Conservation (phyloP, 2,329 filamentous ascomycete species). For the Aspergillus spinulosporus region DNA sequence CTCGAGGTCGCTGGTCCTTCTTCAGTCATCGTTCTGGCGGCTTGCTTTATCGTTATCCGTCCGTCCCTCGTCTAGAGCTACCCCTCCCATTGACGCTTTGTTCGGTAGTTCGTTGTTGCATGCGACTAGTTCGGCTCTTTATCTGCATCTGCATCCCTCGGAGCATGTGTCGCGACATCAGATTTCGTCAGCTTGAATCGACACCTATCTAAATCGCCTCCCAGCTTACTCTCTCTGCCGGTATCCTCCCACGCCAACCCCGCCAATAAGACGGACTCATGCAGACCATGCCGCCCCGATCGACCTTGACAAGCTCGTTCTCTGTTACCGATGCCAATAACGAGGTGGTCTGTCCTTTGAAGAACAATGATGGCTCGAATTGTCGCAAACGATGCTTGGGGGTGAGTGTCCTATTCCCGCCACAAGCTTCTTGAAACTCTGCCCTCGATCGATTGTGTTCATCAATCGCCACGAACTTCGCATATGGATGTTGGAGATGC, state of each 20-base stretch:
- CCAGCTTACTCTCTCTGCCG: slow-evolving; percentile 17
- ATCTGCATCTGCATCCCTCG: not conserved
- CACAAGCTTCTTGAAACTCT: slow-evolving; percentile 8
- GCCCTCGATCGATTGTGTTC: slow-evolving; percentile 13
- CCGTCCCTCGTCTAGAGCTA: slow-evolving; percentile 1
- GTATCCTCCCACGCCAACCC: slow-evolving; percentile 18
- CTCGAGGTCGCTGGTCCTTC: slow-evolving; percentile 13
- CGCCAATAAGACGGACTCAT: slow-evolving; percentile 36
- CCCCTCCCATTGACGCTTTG: slow-evolving; percentile 6
- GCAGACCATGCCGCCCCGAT: slow-evolving; percentile 80
- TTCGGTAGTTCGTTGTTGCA: slow-evolving; percentile 7
- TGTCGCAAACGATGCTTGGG: slow-evolving; percentile 97
- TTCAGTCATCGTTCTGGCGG: slow-evolving; percentile 5
- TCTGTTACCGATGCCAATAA: slow-evolving; percentile 89
- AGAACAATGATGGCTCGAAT: slow-evolving; percentile 93
- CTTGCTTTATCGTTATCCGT: slow-evolving; percentile 5
- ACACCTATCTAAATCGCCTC: not conserved
- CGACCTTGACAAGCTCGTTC: slow-evolving; percentile 84
- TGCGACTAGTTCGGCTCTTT: slow-evolving; percentile 7
- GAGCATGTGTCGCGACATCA: slow-evolving; percentile 20
- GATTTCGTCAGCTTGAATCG: slow-evolving; percentile 17
- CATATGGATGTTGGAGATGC: not conserved
- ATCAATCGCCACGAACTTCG: slow-evolving; percentile 1
- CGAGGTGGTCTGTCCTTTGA: slow-evolving; percentile 93
- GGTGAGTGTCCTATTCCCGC: slow-evolving; percentile 63